phyloP scores from a whole-genome alignment of 768 basidiomycete species.

The Rubroboletus pulcherrimus region DNA sequence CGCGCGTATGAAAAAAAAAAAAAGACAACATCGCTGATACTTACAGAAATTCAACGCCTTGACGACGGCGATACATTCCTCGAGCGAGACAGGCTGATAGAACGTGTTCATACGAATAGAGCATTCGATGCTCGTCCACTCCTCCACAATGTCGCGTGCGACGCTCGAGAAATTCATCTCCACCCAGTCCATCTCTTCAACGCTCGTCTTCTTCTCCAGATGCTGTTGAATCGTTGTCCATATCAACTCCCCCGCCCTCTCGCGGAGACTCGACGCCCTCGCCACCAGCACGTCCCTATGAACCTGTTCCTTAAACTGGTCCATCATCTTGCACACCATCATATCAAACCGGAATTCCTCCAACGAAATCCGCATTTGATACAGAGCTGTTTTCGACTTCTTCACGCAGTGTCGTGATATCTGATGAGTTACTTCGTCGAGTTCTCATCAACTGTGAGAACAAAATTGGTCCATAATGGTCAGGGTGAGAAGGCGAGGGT shows the following conservation, averaged over 20 bases:
- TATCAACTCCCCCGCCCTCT: conserved; percentile 4
- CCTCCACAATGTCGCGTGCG: conserved; percentile 38
- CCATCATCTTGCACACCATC: conserved; percentile 27
- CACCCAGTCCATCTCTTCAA: conserved; percentile 38
- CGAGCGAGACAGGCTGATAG: conserved; percentile 49
- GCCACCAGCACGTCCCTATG: conserved; percentile 19
- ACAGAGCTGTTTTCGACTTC: conserved; percentile 38
- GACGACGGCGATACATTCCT: conserved; percentile 51
- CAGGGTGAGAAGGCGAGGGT: too few relatives aligned
- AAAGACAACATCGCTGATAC: not conserved
- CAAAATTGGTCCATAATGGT: too few relatives aligned
- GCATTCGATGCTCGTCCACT: conserved; percentile 43
- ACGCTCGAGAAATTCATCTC: conserved; percentile 37
- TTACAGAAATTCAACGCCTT: conserved; percentile 49
- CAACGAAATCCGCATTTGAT: conserved; percentile 43
- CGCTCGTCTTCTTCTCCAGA: conserved; percentile 23
- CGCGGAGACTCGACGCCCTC: conserved; percentile 15
- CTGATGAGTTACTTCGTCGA: too few relatives aligned
- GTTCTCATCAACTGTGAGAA: too few relatives aligned
- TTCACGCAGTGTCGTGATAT: too few relatives aligned
- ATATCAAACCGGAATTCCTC: conserved; percentile 51
- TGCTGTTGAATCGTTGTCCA: conserved; percentile 4
- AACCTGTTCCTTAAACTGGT: conserved; percentile 13
- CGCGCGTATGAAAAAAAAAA: not conserved
- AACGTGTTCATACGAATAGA: conserved; percentile 42